phyloP scores from a whole-genome alignment of 306 rosid genomes.

The Quercus dentata region DNA sequence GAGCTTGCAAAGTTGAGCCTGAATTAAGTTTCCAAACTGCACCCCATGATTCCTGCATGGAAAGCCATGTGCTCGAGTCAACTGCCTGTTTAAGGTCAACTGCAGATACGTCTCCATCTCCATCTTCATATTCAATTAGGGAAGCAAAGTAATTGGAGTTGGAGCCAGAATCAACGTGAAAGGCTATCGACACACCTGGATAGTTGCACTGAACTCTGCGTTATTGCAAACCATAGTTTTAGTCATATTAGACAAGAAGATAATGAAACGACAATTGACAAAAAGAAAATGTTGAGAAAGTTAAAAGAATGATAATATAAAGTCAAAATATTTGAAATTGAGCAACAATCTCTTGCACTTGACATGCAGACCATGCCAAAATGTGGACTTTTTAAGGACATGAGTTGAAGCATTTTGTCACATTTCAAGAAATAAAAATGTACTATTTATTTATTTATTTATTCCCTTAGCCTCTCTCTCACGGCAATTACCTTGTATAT shows the following conservation, averaged over 20 bases:
- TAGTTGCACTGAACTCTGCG: conserved; percentile 55
- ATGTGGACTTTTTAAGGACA: too few relatives aligned
- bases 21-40: conserved; percentile 62
- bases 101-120: conserved; percentile 49
- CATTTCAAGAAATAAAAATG: neutral
- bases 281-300: neutral
- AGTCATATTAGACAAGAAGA: neutral
- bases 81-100: conserved; percentile 56
- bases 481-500: conserved; percentile 41
- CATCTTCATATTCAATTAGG: conserved; percentile 49
- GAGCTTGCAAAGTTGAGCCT: conserved; percentile 41
- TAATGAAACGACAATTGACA: neutral
- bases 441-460: neutral
- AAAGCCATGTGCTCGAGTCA: conserved; percentile 42
- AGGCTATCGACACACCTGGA: conserved; percentile 39
- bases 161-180: conserved; percentile 57
- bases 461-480: neutral
- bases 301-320: neutral
- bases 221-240: neutral
- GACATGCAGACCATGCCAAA: too few relatives aligned
- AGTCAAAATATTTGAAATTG: neutral
- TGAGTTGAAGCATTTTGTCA: too few relatives aligned
- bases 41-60: conserved; percentile 33
- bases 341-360: neutral
- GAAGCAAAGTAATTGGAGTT: conserved; percentile 53